Evolutionary conservation across 352 stramenopile genomes (phyloP), one percentile per base, ranked within the genome.

Genomic region (Globisporangium ultimum): DNA sequence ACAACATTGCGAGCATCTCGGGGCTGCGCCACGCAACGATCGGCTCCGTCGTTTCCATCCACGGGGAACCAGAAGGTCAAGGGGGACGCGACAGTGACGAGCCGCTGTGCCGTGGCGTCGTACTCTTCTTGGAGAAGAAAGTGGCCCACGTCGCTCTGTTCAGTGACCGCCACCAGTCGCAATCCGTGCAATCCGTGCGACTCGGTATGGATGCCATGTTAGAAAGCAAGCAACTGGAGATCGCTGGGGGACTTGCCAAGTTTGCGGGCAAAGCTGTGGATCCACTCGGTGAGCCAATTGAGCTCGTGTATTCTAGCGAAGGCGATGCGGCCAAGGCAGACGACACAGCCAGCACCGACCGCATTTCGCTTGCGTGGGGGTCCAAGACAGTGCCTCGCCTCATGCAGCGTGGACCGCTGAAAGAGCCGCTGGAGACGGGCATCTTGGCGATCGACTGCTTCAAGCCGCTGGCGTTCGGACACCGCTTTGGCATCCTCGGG

Each of bases 381-480:
- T 67, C 66, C 32, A 80, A 84, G 61, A 87, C 69, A 41, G 81
- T 93, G 4, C 84, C 84, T 0, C 71, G 74, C 6, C 60, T 93
- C 41, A 84, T 91, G 78, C 48, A 75, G 13, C 78, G 84, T 20
- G 69, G 62, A 0, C 70, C 78, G 20, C 62, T 93, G 15, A 68
- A 63, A n/a, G 62, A 75, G 12, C 67, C 81, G 1, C 84, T 89
- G 32, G 60, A 76, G 11, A 93, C 84, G 2, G 81, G 81, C 0
- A 66, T 93, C 14, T 52, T 89, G 50, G 81, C 80, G 13, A 74
- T 93, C 48, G 84, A 93, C 59, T 93, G 84, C 63, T 65, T 93
- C 38, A 78, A 91, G 60, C 84, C 84, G 1, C 70, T 93, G 48
- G 84, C 80, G 18, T 77, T 73, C 43, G 84, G 84, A 13, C 80